Evolutionary conservation across 257 asterid species (phyloP).

Genomic region (Mentha longifolia): DNA sequence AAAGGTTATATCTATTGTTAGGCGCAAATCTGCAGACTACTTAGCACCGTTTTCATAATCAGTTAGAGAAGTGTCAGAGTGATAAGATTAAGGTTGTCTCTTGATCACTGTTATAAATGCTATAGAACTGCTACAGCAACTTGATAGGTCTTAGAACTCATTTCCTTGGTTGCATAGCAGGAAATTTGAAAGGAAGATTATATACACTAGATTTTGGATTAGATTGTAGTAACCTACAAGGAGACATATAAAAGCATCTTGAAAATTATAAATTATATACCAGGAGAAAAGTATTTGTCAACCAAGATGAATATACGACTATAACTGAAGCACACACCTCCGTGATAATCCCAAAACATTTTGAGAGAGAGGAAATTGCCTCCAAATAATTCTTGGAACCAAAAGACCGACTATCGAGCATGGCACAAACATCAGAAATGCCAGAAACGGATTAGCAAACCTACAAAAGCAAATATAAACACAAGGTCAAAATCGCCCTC

Average conservation of each 20-base stretch:
- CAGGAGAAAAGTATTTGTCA: constrained; percentile 2
- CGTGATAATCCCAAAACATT: constrained; percentile 50
- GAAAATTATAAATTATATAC: constrained; percentile 15
- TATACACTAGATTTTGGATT: not conserved
- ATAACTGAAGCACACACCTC: constrained; percentile 58
- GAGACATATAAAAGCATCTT: constrained; percentile 26
- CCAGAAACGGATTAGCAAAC: constrained; percentile 82
- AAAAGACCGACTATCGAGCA: constrained; percentile 85
- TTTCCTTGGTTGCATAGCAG: constrained; percentile 26
- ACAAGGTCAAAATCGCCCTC: constrained; percentile 15
- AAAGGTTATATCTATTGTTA: constrained; percentile 5
- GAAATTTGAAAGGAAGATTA: not conserved
- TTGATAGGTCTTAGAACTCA: constrained; percentile 26
- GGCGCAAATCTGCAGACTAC: constrained; percentile 14
- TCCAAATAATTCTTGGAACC: constrained; percentile 70
- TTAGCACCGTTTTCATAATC: not conserved
- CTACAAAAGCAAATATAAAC: constrained; percentile 45
- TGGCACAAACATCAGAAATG: constrained; percentile 87
- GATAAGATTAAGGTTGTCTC: constrained; percentile 3
- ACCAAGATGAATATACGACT: constrained; percentile 20
- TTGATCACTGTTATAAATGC: not conserved
- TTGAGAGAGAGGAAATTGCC: constrained; percentile 74
- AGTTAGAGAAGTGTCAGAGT: not conserved
- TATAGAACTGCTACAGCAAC: constrained; percentile 21
- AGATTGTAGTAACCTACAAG: constrained; percentile 8